Evolutionary conservation across 768 basidiomycete genomes (phyloP), one percentile per base, ranked within the genome.

Genomic region (Auriculariales sp.): DNA sequence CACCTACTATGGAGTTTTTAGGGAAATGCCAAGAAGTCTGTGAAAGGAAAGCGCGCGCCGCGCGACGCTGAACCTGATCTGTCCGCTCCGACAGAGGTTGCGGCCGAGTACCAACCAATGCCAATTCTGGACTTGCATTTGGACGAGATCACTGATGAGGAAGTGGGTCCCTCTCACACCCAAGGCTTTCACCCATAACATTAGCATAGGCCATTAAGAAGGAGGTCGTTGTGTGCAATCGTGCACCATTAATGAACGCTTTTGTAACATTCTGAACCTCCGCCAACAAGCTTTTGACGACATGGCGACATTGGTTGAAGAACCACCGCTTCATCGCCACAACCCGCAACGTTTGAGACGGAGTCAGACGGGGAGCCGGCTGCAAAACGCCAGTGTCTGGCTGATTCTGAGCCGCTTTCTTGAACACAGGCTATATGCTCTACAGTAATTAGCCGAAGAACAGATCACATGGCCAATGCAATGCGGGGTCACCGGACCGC

Each of bases 201-300:
- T 48, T 32, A n/a, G 3, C 39, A 25, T 52, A 90, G 86, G 61
- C 70, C 6, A 69, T 95, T 35, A 68, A 62, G 53, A 64, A 62
- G 17, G 82, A 88, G 55, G 71, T 68, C 6, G 71, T 77, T 17
- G 71, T 89, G 17, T 73, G 88, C 39, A 98, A 98, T 63, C 80
- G 94, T 22, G 93, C 94, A 1, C 94, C 94, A 0, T 71, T 97
- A 39, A 87, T 97, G 86, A 91, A 82, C 49, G 90, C 85, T 2
- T 98, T n/a, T n/a, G n/a, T n/a, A n/a, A n/a, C 2, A 30, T 12
- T 12, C n/a, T n/a, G n/a, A 33, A 14, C 12, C n/a, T 17, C 9
- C 19, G 28, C 15, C 29, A 28, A 33, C n/a, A 15, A 32, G 31
- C 10, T 6, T 32, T 17, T 24, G 47, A 32, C 19, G 31, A 7